Evolutionary conservation across 2,329 filamentous ascomycete species (phyloP).

Genomic region (Dactylonectria macrodidyma): DNA sequence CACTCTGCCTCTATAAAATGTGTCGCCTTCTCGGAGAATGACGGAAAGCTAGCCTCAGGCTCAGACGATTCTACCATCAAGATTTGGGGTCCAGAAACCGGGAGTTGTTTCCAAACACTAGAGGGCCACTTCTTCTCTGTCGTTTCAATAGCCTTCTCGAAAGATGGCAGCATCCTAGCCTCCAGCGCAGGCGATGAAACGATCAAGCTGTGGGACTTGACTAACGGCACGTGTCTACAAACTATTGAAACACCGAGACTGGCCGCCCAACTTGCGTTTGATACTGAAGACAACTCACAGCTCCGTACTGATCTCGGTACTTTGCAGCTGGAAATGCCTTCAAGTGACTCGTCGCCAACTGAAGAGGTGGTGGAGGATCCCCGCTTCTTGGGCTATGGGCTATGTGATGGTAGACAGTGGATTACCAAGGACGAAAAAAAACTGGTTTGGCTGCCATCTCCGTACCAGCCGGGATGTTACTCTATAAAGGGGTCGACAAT

Average conservation of each 20-base stretch:
- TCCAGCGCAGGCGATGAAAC: constrained; percentile 5
- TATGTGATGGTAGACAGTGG: neutral
- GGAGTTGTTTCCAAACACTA: constrained; percentile 22
- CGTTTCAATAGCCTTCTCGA: neutral
- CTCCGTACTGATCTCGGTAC: neutral
- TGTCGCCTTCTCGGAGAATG: constrained; percentile 27
- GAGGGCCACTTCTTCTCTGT: constrained; percentile 4
- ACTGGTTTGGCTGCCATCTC: neutral
- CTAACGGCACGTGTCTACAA: constrained; percentile 9
- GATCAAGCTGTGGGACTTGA: constrained; percentile 28
- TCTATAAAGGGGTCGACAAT: neutral
- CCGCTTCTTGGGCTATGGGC: neutral
- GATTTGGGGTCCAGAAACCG: constrained; percentile 28
- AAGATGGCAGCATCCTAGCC: neutral
- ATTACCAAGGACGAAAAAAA: neutral
- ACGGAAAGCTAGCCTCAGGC: neutral
- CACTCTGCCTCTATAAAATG: neutral
- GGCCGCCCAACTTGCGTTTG: neutral
- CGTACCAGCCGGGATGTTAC: neutral
- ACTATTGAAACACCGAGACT: neutral
- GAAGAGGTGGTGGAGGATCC: neutral
- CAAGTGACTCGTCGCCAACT: neutral
- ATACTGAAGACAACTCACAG: neutral
- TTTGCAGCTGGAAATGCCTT: neutral
- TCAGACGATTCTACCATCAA: constrained; percentile 1